Base-by-base conservation (phyloP, 345 rosid genomes). In the Eucalyptus polyanthemos region DNA sequence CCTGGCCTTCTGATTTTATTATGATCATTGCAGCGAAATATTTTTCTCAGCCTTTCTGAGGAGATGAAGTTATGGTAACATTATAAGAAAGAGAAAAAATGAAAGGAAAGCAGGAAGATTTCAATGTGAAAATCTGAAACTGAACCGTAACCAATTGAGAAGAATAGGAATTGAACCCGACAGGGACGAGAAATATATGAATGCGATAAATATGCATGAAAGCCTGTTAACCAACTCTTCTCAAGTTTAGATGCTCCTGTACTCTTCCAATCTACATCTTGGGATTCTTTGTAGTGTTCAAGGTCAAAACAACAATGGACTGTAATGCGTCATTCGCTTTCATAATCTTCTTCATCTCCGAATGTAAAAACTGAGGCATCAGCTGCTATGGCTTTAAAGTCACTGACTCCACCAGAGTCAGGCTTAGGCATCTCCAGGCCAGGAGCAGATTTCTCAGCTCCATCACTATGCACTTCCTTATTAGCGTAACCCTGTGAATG, bases 321-420 rank as follows among this genome's bases (percentile, higher is more conserved):
- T 4, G 31, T 83, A 34, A 29, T 12, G 45, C 37, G 22, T 95
- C 89, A 94, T 24, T 96, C 98, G 58, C 99, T 97, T 89, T 95
- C 97, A 29, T 91, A 95, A 88, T 97, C 97, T 86, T 97, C 98
- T 11, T 96, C 98, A 50, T 97, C 97, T 85, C 99, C 99, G 51
- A 97, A 96, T 47, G 94, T 92, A 90, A 97, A 97, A 58, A 97
- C 98, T 3, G 97, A 97, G 27, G 98, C 97, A 87, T 96, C 99
- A 34, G 99, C 99, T 80, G 99, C 98, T 67, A 97, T 95, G 86
- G 95, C 95, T 88, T 96, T 97, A 87, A 97, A 94, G 89, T 96
- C 93, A 80, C 94, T 97, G 47, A 90, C 93, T 21, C 90, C 93
- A 4, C 93, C 92, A 76, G 83, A 37, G 47, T 76, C 83, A 24